Conservation (phyloP, 2,329 filamentous ascomycete species). For the Cladosporium sp. region DNA sequence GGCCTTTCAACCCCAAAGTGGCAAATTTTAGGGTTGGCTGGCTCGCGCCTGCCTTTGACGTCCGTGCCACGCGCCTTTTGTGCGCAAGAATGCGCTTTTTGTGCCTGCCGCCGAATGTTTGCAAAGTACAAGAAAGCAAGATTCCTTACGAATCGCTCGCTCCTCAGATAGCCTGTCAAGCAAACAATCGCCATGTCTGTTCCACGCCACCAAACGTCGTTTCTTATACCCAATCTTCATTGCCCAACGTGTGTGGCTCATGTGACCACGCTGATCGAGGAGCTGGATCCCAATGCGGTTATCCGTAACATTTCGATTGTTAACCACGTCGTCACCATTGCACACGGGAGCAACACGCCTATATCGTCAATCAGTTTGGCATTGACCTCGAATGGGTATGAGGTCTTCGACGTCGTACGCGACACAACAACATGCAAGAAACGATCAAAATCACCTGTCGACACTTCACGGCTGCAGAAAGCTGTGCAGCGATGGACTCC, state of each 20-base stretch:
- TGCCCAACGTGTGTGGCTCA: constrained; percentile 69
- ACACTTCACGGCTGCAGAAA: constrained; percentile 13
- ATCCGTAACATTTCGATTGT: constrained; percentile 68
- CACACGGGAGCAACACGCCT: background rate
- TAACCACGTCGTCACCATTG: constrained; percentile 63
- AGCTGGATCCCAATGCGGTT: constrained; percentile 44
- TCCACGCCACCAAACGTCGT: constrained; percentile 44
- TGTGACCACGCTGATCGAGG: constrained; percentile 51
- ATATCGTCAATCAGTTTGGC: constrained; percentile 23
- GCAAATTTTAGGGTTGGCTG: too few relatives aligned
- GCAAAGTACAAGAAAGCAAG: background rate
- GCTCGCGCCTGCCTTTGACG: background rate
- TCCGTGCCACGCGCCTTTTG: background rate
- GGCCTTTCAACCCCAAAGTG: too few relatives aligned
- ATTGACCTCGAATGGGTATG: constrained; percentile 42
- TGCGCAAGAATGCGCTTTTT: background rate
- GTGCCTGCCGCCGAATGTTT: background rate
- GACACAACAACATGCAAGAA: constrained; percentile 6
- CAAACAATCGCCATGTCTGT: background rate
- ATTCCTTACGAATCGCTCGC: background rate
- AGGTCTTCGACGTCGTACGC: constrained; percentile 13
- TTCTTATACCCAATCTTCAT: constrained; percentile 71
- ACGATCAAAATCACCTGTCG: background rate
- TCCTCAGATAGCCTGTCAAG: background rate
- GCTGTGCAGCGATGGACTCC: constrained; percentile 19